Base-by-base conservation (phyloP, 352 stramenopile species). In the Phytophthora agathidicida region DNA sequence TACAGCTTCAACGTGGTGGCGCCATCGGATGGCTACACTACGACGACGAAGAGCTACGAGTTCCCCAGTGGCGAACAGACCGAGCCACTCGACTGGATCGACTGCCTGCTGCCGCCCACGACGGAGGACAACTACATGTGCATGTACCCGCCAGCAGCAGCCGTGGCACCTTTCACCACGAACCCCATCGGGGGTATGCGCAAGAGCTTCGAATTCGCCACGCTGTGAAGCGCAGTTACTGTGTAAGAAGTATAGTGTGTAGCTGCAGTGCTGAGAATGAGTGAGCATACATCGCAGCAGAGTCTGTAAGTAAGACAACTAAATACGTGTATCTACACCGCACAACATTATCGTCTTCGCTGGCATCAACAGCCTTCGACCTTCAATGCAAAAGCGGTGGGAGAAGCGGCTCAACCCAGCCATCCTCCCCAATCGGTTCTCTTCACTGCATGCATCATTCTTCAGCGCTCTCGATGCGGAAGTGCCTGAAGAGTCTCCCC, bases 11-110 rank as follows among this genome's bases (percentile, higher is more conserved):
- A 50, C 50, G 26, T 64, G 43, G 24, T 36, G n/a, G 32, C 38
- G 11, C 22, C 60, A 28, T 27, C 27, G 27, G 60, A 63, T 27
- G 8, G 28, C 7, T 64, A 46, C 51, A 22, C 50, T 23, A 33
- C 37, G 37, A 33, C 37, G 37, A 45, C 31, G n/a, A 61, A 49
- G 32, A 42, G 50, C 31, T 51, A 65, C 47, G 48, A 66, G n/a
- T 2, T 38, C 14, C 5, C 16, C 36, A 36, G 24, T 42, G 33
- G 14, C 36, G 65, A 71, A n/a, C 59, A 67, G 20, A 46, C 42
- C 5, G 75, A 83, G 51, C 58, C 75, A 20, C 46, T 86, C 39
- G 76, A 86, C 59, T 86, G 76, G 76, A 83, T 86, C 42, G 76
- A 83, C 57, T 83, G 73, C 36, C 36, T 83, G 23, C 54, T 86